phyloP scores from a whole-genome alignment of 352 stramenopile genomes.

The Nothophytophthora sp. region DNA sequence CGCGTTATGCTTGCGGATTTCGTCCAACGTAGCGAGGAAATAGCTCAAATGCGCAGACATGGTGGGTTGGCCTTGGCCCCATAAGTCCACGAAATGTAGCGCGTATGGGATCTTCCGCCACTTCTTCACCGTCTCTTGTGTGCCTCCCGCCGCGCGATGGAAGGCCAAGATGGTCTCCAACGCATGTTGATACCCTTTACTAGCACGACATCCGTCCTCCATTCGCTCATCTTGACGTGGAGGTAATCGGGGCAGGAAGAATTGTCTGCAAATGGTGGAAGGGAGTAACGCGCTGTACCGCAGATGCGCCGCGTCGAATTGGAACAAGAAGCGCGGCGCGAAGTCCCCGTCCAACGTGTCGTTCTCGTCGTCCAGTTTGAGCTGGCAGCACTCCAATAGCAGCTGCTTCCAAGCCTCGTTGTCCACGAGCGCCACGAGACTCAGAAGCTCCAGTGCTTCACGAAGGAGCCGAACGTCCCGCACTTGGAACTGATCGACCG shows the following conservation, averaged over 20 bases:
- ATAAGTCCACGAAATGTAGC: constrained; percentile 21
- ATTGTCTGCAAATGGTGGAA: constrained; percentile 23
- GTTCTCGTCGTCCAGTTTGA: constrained; percentile 29
- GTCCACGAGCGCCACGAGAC: constrained; percentile 31
- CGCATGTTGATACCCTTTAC: constrained; percentile 18
- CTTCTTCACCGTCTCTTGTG: constrained; percentile 4
- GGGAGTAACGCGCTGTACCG: constrained; percentile 30
- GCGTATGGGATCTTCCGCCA: constrained; percentile 26
- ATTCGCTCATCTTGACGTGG: constrained; percentile 1
- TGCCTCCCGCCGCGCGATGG: constrained; percentile 5
- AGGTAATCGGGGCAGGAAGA: constrained; percentile 20
- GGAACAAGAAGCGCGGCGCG: constrained; percentile 22
- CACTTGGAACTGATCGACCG: constrained; percentile 17
- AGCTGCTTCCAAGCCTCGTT: constrained; percentile 35
- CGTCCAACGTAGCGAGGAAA: constrained; percentile 23
- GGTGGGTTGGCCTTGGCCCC: constrained; percentile 22
- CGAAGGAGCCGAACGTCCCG: constrained; percentile 18
- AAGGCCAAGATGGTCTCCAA: constrained; percentile 16
- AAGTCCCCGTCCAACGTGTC: constrained; percentile 30
- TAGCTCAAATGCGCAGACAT: constrained; percentile 21
- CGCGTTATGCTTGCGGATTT: constrained; percentile 20
- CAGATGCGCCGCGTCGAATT: constrained; percentile 25
- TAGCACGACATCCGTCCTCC: constrained; percentile 4
- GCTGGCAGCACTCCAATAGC: constrained; percentile 25
- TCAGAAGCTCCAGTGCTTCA: constrained; percentile 42